A percentile compares a stretch with the other conserved stretches of the same genome.
phyloP scores from a whole-genome alignment of 2,329 filamentous ascomycete species.

The Ascochyta viciae-villosae region DNA sequence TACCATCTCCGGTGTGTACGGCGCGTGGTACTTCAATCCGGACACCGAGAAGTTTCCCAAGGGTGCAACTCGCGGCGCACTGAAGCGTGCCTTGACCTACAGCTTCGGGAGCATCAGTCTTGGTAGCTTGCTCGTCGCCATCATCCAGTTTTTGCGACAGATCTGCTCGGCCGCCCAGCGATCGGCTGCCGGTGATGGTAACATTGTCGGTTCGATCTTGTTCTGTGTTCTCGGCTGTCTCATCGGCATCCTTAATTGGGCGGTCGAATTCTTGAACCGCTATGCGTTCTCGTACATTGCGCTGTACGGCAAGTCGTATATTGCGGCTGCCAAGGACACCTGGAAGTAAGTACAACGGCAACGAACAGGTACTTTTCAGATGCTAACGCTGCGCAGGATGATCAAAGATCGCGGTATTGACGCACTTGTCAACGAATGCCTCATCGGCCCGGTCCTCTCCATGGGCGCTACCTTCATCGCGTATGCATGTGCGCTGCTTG shows the following conservation, averaged over 20 bases:
- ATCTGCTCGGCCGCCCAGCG: slow-evolving; percentile 79
- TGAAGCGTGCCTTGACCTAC: slow-evolving; percentile 83
- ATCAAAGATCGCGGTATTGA: slow-evolving; percentile 92
- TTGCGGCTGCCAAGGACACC: slow-evolving; percentile 85
- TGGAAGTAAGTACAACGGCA: slow-evolving; percentile 66
- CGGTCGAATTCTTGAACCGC: slow-evolving; percentile 85
- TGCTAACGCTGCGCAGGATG: slow-evolving; percentile 60
- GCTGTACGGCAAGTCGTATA: slow-evolving; percentile 87
- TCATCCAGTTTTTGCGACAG: slow-evolving; percentile 86
- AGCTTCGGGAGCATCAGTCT: slow-evolving; percentile 91
- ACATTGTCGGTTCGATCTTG: slow-evolving; percentile 69
- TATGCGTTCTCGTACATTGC: slow-evolving; percentile 95
- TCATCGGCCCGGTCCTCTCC: slow-evolving; percentile 68
- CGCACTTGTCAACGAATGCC: slow-evolving; percentile 85
- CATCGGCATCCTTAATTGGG: slow-evolving; percentile 82
- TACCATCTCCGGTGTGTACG: slow-evolving; percentile 86
- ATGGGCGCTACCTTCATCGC: slow-evolving; percentile 85
- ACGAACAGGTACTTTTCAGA: background rate
- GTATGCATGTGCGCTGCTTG: slow-evolving; percentile 79
- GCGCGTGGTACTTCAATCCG: slow-evolving; percentile 78
- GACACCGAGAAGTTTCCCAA: slow-evolving; percentile 65
- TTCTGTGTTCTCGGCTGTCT: slow-evolving; percentile 81
- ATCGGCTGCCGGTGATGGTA: slow-evolving; percentile 69
- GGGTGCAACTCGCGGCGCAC: slow-evolving; percentile 81
- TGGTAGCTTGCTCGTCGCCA: slow-evolving; percentile 83